These are phyloP conservation scores for Gardenia jasminoides DNA, from an alignment of 257 asterid species.

Conservation along the genomic window DNA sequence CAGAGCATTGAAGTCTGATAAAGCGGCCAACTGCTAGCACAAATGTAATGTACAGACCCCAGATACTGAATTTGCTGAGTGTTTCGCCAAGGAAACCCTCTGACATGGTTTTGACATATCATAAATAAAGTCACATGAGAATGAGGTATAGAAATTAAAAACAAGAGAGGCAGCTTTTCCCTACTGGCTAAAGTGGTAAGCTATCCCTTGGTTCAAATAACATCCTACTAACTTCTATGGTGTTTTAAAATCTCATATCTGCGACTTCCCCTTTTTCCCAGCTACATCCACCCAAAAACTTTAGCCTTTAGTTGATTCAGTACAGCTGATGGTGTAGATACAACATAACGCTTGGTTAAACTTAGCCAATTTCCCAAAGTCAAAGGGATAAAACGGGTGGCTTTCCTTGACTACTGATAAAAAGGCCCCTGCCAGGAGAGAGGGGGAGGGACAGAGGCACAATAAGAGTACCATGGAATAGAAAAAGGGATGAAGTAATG, in stretches of 20 bases:
- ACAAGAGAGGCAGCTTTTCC: background rate
- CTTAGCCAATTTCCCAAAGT: background rate
- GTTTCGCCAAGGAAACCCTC: conserved; percentile 99
- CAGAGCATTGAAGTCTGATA: conserved; percentile 93
- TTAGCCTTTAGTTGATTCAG: background rate
- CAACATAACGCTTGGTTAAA: background rate
- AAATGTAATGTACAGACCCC: conserved; percentile 98
- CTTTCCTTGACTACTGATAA: background rate
- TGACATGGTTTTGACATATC: conserved; percentile 34
- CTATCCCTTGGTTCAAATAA: background rate
- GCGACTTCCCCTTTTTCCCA: background rate
- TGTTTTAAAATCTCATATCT: background rate
- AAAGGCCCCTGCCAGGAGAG: too few relatives aligned
- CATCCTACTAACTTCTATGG: background rate
- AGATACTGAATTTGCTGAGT: conserved; percentile 96
- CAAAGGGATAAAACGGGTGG: background rate
- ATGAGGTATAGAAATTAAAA: background rate
- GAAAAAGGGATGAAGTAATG: background rate
- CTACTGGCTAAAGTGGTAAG: background rate
- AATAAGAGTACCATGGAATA: too few relatives aligned
- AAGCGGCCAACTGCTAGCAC: conserved; percentile 99
- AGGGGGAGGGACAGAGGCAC: too few relatives aligned
- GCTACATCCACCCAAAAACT: background rate
- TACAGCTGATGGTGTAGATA: background rate
- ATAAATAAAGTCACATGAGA: conserved; percentile 5